Evolutionary conservation across 805 yeast species (phyloP).

Genomic region (Wilhelminamyces savonicus): DNA sequence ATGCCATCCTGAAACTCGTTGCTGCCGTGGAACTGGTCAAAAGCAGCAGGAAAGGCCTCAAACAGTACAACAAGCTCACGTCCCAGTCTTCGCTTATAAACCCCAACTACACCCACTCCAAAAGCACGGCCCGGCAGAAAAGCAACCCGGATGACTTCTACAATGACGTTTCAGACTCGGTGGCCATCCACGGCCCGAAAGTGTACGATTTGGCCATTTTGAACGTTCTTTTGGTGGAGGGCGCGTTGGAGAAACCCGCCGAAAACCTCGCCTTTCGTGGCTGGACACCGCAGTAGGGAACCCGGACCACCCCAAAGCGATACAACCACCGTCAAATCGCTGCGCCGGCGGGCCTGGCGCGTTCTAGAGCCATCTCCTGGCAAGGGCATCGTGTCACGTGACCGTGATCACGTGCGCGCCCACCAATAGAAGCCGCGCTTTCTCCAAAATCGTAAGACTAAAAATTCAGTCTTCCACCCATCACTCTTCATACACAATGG

Average conservation of each 20-base stretch:
- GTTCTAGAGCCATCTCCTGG: no score
- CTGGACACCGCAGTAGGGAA: slow-evolving; percentile 12
- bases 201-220: slow-evolving; percentile 14
- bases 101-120: slow-evolving; percentile 6
- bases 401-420: slow-evolving; percentile 2
- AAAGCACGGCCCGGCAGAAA: slow-evolving; percentile 4
- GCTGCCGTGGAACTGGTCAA: slow-evolving; percentile 16
- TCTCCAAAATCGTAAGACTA: slow-evolving; percentile 10
- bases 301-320: neutral
- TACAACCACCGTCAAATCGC: neutral
- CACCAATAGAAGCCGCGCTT: slow-evolving; percentile 15
- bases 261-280: no score
- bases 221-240: slow-evolving; percentile 8
- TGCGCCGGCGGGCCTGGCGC: no score
- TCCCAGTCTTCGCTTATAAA: slow-evolving; percentile 10
- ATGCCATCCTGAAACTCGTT: slow-evolving; percentile 11
- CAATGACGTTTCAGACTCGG: slow-evolving; percentile 4
- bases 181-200: slow-evolving; percentile 15
- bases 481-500: slow-evolving; percentile 16
- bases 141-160: slow-evolving; percentile 7
- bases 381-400: no score
- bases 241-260: slow-evolving; percentile 1
- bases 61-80: slow-evolving; percentile 12
- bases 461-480: slow-evolving; percentile 1
- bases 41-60: slow-evolving; percentile 2